These are phyloP conservation scores for Coelastrella sp. DNA, from an alignment of 139 green algal genomes.

Conservation along the genomic window DNA sequence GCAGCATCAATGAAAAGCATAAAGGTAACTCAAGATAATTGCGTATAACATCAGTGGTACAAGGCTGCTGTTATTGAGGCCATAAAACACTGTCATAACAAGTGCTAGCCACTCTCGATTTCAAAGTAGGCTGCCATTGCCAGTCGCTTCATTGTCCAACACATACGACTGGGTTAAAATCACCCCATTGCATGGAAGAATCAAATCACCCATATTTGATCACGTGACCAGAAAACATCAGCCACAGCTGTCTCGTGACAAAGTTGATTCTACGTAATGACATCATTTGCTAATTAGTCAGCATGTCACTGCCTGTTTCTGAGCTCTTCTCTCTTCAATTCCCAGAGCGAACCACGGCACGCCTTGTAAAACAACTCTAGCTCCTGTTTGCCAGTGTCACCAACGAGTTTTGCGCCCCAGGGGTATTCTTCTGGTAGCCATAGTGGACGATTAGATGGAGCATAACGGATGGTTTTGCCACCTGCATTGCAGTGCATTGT, in stretches of 20 bases:
- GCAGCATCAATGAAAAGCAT: too few relatives aligned
- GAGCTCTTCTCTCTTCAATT: not conserved
- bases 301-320: not conserved
- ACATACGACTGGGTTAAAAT: too few relatives aligned
- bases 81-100: too few relatives aligned
- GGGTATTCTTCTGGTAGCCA: not conserved
- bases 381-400: not conserved
- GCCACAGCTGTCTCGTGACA: not conserved
- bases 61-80: too few relatives aligned
- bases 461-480: not conserved
- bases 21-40: too few relatives aligned
- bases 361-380: not conserved
- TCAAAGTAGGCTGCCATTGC: too few relatives aligned
- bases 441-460: not conserved
- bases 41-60: too few relatives aligned
- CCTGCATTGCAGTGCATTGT: not conserved
- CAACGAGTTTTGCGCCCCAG: not conserved
- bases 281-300: not conserved
- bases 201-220: too few relatives aligned
- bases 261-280: not conserved
- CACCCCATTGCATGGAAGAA: too few relatives aligned
- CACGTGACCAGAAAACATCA: too few relatives aligned
- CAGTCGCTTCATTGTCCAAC: too few relatives aligned
- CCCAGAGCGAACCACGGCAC: not conserved
- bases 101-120: too few relatives aligned